These are phyloP conservation scores for Leccinum aurantiacum DNA, from an alignment of 768 basidiomycete species.

Conservation along the genomic window DNA sequence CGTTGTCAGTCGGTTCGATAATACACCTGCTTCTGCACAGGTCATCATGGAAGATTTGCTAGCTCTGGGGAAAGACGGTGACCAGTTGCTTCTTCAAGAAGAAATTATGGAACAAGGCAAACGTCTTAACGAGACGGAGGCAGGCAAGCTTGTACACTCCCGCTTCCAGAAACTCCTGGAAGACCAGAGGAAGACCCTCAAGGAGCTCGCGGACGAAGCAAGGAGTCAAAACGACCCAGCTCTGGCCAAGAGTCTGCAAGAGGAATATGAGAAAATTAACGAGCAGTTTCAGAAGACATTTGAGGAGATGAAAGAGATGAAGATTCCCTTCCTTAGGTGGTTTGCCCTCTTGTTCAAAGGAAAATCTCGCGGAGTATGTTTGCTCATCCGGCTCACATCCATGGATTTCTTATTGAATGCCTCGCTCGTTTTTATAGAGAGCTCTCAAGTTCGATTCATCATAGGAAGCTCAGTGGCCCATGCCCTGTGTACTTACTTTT, in stretches of 20 bases:
- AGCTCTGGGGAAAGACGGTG: rapidly evolving
- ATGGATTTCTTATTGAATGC: neutral
- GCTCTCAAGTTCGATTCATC: neutral
- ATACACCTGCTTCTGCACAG: neutral
- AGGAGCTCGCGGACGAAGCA: slow-evolving; percentile 22
- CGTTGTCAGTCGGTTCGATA: neutral
- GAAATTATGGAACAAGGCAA: slow-evolving; percentile 15
- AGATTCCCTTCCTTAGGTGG: slow-evolving; percentile 15
- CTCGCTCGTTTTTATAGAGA: neutral
- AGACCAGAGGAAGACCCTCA: slow-evolving; percentile 15
- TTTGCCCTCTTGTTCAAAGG: slow-evolving; percentile 6
- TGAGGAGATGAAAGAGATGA: slow-evolving; percentile 22
- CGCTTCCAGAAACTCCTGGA: slow-evolving; percentile 18
- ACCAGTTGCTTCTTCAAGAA: slow-evolving; percentile 20
- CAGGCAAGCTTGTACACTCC: slow-evolving; percentile 18
- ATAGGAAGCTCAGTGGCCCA: neutral
- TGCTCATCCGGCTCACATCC: neutral
- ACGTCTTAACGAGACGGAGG: slow-evolving; percentile 24
- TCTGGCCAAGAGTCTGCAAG: slow-evolving; percentile 11
- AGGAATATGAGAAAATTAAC: slow-evolving; percentile 13
- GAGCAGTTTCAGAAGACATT: slow-evolving; percentile 18
- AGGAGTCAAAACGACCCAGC: slow-evolving; percentile 11
- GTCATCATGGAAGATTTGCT: neutral
- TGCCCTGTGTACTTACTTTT: neutral
- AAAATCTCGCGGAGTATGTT: slow-evolving; percentile 15